A percentile compares a stretch with the other conserved stretches of the same genome.
Evolutionary conservation across 371 early-diverging fungal genomes (phyloP).

Genomic region (Mucor sp.): DNA sequence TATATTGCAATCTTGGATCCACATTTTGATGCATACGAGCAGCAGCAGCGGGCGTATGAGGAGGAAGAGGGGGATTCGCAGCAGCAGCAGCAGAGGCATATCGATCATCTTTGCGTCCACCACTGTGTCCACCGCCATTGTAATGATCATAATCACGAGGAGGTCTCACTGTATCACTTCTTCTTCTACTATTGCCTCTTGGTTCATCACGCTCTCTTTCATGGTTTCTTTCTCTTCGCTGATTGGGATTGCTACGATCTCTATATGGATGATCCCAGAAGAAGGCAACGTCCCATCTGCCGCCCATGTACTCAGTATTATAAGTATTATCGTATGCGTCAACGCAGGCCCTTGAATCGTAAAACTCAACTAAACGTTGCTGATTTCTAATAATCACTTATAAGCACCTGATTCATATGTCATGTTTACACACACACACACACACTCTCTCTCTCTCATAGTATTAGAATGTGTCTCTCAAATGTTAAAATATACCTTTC

Average conservation of each 20-base stretch:
- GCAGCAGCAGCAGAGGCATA: conserved; percentile 1
- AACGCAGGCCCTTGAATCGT: conserved; percentile 53
- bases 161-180: conserved; percentile 3
- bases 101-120: background rate
- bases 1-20: conserved; percentile 20
- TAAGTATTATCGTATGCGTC: conserved; percentile 41
- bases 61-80: background rate
- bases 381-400: conserved; percentile 23
- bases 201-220: conserved; percentile 9
- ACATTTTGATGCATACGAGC: background rate
- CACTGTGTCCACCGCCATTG: background rate
- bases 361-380: conserved; percentile 60
- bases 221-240: conserved; percentile 10
- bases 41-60: background rate
- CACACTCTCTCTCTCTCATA: background rate
- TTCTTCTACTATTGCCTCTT: conserved; percentile 8
- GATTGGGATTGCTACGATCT: conserved; percentile 25
- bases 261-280: conserved; percentile 58
- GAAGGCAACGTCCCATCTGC: conserved; percentile 49
- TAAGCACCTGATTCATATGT: background rate
- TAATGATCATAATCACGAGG: conserved; percentile 14
- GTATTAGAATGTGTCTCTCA: background rate
- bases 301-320: conserved; percentile 42
- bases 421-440: background rate
- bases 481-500: conserved; percentile 14